Conservation (phyloP, 345 rosid genomes). For the Angophora floribunda region DNA sequence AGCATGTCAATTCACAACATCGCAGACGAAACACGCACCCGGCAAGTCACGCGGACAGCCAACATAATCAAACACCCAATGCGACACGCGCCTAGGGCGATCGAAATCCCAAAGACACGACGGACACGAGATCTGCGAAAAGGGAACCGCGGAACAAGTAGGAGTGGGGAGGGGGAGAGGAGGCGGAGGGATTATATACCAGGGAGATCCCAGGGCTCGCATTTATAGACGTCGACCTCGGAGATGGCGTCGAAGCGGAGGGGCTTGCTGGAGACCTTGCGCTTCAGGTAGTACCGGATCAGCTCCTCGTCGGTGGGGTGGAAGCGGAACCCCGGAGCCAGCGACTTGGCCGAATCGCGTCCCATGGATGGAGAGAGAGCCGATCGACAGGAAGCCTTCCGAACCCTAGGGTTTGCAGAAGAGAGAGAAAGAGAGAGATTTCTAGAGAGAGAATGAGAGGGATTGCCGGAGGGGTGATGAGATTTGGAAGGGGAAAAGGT, state of each 20-base stretch:
- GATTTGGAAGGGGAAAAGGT: neutral
- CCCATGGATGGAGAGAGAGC: constrained; percentile 34
- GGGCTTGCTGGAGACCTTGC: constrained; percentile 68
- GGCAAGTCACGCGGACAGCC: neutral
- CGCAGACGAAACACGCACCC: neutral
- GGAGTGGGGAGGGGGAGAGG: neutral
- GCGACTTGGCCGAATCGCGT: constrained; percentile 36
- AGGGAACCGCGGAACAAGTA: neutral
- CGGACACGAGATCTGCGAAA: neutral
- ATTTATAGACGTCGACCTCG: constrained; percentile 62
- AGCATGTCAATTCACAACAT: neutral
- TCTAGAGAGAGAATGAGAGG: neutral
- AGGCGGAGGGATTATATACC: constrained; percentile 11
- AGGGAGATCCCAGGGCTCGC: constrained; percentile 98
- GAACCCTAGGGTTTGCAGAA: neutral
- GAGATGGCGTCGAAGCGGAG: constrained; percentile 66
- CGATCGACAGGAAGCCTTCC: neutral
- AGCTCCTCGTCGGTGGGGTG: constrained; percentile 97
- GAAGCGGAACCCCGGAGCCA: constrained; percentile 90
- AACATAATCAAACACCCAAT: neutral
- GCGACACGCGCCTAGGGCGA: neutral
- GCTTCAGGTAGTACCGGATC: constrained; percentile 79
- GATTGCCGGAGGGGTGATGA: neutral
- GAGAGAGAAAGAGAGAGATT: neutral
- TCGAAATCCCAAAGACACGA: neutral